phyloP scores from a whole-genome alignment of 768 basidiomycete species.

The Tulasnella calospora region DNA sequence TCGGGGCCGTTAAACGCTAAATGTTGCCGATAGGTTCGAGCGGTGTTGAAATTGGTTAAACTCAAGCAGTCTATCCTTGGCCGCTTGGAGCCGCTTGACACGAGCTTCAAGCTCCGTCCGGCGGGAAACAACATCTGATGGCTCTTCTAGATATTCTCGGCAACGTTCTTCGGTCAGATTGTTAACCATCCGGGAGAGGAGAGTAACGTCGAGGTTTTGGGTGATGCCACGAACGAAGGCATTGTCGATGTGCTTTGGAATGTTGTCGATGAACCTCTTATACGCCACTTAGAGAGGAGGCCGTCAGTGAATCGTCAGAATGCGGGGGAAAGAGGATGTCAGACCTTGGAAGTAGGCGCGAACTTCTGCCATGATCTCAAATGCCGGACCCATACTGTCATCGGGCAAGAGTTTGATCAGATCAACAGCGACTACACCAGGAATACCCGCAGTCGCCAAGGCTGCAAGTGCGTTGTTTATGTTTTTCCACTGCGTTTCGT shows the following conservation, averaged over 20 bases:
- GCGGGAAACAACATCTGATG: conserved; percentile 40
- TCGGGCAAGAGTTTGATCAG: conserved; percentile 18
- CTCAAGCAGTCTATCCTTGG: background rate
- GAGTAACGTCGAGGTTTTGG: conserved; percentile 42
- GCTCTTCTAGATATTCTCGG: conserved; percentile 51
- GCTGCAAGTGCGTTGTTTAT: background rate
- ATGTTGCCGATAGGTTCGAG: background rate
- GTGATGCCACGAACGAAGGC: conserved; percentile 53
- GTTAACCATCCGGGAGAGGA: conserved; percentile 44
- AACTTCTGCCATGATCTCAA: conserved; percentile 29
- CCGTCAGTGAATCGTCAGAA: background rate
- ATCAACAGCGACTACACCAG: conserved; percentile 41
- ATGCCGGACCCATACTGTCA: conserved; percentile 15
- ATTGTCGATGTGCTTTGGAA: conserved; percentile 54
- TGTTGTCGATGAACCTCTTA: conserved; percentile 54
- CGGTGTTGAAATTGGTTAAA: background rate
- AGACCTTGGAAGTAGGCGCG: conserved; percentile 28
- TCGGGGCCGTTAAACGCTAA: no score
- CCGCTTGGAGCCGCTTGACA: conserved; percentile 11
- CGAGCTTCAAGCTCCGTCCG: conserved; percentile 43
- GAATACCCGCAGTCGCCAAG: conserved; percentile 39
- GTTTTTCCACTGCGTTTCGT: conserved; percentile 26
- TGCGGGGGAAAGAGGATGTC: background rate
- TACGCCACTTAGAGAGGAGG: conserved; percentile 46
- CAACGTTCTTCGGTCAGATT: conserved; percentile 48